A percentile compares a stretch with the other conserved stretches of the same genome.
Conservation (phyloP, 179 eudicot genomes). For the Vitellaria paradoxa region DNA sequence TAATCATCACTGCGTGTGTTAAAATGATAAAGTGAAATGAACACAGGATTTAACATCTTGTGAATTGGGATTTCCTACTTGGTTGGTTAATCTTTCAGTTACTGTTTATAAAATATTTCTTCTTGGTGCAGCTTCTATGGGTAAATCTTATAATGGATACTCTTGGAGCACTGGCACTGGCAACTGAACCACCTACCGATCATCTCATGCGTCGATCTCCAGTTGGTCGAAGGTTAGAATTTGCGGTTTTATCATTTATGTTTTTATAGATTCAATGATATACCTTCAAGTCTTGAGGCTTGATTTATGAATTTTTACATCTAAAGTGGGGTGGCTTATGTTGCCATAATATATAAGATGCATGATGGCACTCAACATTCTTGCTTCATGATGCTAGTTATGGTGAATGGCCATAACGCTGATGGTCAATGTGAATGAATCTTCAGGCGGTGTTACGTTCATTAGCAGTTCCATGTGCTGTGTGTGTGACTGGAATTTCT, state of each 20-base stretch:
- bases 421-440: slow-evolving; percentile 2
- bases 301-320: background rate
- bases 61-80: background rate
- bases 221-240: slow-evolving; percentile 83
- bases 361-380: background rate
- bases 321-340: background rate
- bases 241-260: background rate
- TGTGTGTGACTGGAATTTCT: background rate
- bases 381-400: background rate
- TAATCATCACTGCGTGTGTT: too few relatives aligned
- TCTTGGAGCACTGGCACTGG: slow-evolving; percentile 93
- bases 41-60: too few relatives aligned
- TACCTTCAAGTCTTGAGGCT: background rate
- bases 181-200: slow-evolving; percentile 98
- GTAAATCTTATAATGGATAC: slow-evolving; percentile 98
- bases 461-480: background rate
- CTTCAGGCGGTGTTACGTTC: too few relatives aligned
- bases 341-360: background rate
- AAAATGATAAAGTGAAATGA: too few relatives aligned
- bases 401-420: slow-evolving; percentile 1
- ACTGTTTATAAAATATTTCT: background rate
- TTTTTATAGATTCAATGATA: background rate
- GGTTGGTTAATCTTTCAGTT: background rate
- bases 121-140: slow-evolving; percentile 75
- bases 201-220: slow-evolving; percentile 86